Base-by-base conservation (phyloP, 148 eudicot species). In the Amaranthus palmeri region DNA sequence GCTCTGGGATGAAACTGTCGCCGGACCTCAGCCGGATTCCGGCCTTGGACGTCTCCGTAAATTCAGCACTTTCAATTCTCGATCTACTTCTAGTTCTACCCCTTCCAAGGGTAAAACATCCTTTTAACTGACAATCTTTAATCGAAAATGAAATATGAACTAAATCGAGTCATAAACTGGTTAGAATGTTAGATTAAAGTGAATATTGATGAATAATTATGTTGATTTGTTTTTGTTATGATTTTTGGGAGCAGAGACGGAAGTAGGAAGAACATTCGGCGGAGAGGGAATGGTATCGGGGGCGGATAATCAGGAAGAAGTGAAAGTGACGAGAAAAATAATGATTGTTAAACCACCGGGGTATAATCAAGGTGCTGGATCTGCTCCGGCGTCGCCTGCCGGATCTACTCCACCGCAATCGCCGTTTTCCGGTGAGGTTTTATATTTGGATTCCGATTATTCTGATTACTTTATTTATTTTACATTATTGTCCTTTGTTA, bases 1-100 rank as follows among this genome's bases (percentile, higher is more conserved):
- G 80, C 85, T 93, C 5, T 89, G 92, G 96, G 96, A 93, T 71
- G 95, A 90, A 67, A 88, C 98, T 56, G 78, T 87, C 40, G 96
- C 93, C 67, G 93, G 92, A 12, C 97, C 96, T 50, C 84, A 74
- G 57, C 97, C 97, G 69, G 97, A 92, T 5, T 82, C 72, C 69
- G 97, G 96, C 76, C 92, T 92, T 36, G 91, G 89, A 7, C 88
- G 83, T 76, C 91, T 92, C 62, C 88, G 97, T 9, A 90, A 90
- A 77, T 75, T 77, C 55, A 58, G 73, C 48, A 75, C 91, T 43
- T 89, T 87, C 77, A 62, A 52, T 57, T 65, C 69, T 71, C 88
- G 88, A 1, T 47, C 88, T 18, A 73, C 17, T 57, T 65, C 69
- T 71, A 87, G 88, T 2, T 47, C 88, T 18, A 73, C 17, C 67